Conservation (phyloP, 1,284 basidiomycete genomes). For the Earliella scabrosa region DNA sequence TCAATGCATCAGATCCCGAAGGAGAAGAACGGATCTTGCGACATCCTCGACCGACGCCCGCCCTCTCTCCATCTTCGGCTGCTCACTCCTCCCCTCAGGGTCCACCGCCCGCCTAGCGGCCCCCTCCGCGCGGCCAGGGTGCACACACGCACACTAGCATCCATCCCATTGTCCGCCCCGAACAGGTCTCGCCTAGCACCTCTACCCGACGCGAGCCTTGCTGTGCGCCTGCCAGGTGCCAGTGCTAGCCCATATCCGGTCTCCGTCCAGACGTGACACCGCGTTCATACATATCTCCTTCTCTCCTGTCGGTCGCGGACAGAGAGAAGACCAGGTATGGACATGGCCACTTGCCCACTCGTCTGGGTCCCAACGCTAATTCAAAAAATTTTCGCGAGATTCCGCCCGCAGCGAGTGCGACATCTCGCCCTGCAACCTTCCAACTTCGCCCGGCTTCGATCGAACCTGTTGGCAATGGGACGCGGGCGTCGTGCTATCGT, state of each 20-base stretch:
- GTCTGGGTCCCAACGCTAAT: slow-evolving; percentile 11
- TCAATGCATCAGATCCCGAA: background rate
- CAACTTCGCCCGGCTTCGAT: background rate
- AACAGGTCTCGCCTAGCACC: too few species aligned
- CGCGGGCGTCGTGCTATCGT: too few species aligned
- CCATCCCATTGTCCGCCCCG: background rate
- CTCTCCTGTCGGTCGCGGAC: too few species aligned
- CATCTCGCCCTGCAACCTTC: too few species aligned
- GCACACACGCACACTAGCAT: background rate
- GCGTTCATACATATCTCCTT: too few species aligned
- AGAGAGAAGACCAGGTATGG: too few species aligned
- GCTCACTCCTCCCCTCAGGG: background rate
- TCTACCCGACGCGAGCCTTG: too few species aligned
- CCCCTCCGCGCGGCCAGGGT: background rate
- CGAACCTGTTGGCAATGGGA: background rate
- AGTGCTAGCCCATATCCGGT: too few species aligned
- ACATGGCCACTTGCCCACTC: too few species aligned
- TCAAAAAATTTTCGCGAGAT: slow-evolving; percentile 1
- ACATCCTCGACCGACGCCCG: background rate
- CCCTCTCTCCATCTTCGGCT: background rate
- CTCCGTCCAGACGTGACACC: too few species aligned
- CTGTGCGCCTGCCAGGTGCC: too few species aligned
- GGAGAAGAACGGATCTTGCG: background rate
- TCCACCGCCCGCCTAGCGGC: background rate
- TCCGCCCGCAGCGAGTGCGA: background rate